Evolutionary conservation across 805 yeast genomes (phyloP), one percentile per base, ranked within the genome.

Genomic region (Schizosaccharomyces octosporus): DNA sequence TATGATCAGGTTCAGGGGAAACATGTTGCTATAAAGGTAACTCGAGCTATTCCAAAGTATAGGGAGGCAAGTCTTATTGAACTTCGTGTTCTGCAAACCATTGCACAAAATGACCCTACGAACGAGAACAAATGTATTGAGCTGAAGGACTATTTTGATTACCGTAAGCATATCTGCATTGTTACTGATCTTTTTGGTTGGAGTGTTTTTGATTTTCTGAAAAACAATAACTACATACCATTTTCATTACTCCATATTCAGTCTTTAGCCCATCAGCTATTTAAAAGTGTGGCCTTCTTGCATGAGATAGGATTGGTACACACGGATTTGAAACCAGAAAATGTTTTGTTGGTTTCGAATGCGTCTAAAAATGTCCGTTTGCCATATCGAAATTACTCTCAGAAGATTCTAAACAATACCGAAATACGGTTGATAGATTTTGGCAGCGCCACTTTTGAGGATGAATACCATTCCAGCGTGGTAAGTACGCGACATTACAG

Each of bases 311-410:
- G 84, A 61, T 77, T 93, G 59, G 87, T 93, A 55, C 99, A 93
- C 72, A 93, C 99, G 0, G 99, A 93, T 71, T 76, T 93, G 66
- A 93, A 93, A 72, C 99, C 99, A 0, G 99, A 93, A 71, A 93
- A 93, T 70, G 85, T 93, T 55, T 72, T 93, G 42, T 74, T 88
- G 42, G 79, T 79, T 62, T 79, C 81, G 66, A 80, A 76, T 66
- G 70, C 78, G 0, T 79, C 69, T 62, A 66, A 65, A 15, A 48
- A 61, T 6, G 17, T 62, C 6, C 69, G 75, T 36, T 48, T 24
- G 24, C 55, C 55, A 19, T 19, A n/a, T n/a, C 55, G 24, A 6
- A 24, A 24, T 19, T 48, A 19, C 29, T n/a, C 29, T 3, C 55
- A 48, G 5, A 64, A 76, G 64, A 76, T 87, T 9, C 76, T 93